Percentiles rank a stretch among this genome's conserved stretches.
phyloP scores from a whole-genome alignment of 2,329 filamentous ascomycete species.

The Xylaria sp. region DNA sequence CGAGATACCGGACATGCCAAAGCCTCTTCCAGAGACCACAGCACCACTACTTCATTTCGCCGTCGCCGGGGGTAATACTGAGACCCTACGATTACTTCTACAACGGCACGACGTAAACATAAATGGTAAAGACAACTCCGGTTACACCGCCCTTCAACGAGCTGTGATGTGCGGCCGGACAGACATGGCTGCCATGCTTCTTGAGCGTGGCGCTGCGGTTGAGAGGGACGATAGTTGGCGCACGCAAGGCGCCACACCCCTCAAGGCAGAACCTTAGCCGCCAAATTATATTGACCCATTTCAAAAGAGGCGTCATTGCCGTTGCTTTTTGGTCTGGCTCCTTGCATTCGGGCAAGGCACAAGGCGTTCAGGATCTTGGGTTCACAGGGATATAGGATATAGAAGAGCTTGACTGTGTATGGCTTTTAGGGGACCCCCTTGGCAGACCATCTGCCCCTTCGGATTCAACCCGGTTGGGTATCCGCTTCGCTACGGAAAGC shows the following conservation, averaged over 20 bases:
- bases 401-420: conserved; percentile 23
- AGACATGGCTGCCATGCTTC: conserved; percentile 49
- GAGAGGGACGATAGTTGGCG: conserved; percentile 44
- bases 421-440: conserved; percentile 15
- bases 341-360: conserved; percentile 19
- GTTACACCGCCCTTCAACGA: conserved; percentile 50
- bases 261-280: conserved; percentile 23
- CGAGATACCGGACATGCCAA: conserved; percentile 36
- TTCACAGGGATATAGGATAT: conserved; percentile 18
- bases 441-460: conserved; percentile 26
- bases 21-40: conserved; percentile 46
- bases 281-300: not conserved
- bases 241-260: conserved; percentile 13
- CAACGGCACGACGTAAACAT: conserved; percentile 48
- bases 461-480: conserved; percentile 26
- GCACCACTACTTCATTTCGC: conserved; percentile 51
- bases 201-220: conserved; percentile 48
- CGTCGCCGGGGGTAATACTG: conserved; percentile 47
- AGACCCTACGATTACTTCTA: conserved; percentile 48
- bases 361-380: conserved; percentile 31
- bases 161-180: conserved; percentile 49
- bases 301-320: conserved; percentile 9
- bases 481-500: conserved; percentile 30
- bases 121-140: conserved; percentile 47
- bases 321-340: conserved; percentile 13